Evolutionary conservation across 345 rosid species (phyloP).

Genomic region (Salix arbutifolia): DNA sequence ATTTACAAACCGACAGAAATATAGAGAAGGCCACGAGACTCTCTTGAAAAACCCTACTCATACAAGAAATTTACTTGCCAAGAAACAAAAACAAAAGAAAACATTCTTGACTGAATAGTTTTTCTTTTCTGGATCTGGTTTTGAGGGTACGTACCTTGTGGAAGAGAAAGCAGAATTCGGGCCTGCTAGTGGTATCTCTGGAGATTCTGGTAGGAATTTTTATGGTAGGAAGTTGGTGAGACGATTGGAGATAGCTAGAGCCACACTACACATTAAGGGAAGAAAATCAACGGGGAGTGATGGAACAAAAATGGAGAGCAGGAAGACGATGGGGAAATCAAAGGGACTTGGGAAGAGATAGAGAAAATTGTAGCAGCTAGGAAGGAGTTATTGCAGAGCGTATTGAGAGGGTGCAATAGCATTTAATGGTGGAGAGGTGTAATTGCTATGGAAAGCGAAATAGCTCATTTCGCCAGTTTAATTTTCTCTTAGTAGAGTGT

Average conservation of each 20-base stretch:
- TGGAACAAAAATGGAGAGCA: background rate
- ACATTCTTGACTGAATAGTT: background rate
- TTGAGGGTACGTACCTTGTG: constrained; percentile 8
- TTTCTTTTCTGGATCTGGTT: constrained; percentile 20
- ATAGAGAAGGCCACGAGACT: background rate
- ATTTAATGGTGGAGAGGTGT: constrained; percentile 57
- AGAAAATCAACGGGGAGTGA: background rate
- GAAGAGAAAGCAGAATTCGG: background rate
- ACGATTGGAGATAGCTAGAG: constrained; percentile 2
- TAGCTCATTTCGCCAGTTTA: constrained; percentile 17
- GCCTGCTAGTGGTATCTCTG: background rate
- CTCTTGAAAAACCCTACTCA: background rate
- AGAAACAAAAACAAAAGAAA: constrained; percentile 9
- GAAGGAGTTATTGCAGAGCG: constrained; percentile 66
- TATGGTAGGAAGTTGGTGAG: constrained; percentile 16
- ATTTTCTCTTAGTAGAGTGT: background rate
- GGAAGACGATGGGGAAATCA: background rate
- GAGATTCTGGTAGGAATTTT: constrained; percentile 12
- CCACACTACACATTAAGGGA: background rate
- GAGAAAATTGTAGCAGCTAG: constrained; percentile 29
- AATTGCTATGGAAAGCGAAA: constrained; percentile 20
- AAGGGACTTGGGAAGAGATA: constrained; percentile 16
- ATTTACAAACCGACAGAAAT: background rate
- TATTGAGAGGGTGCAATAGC: constrained; percentile 69
- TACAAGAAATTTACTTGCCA: constrained; percentile 2